phyloP scores from a whole-genome alignment of 495 filamentous ascomycete species.

The Penicillium desertorum region DNA sequence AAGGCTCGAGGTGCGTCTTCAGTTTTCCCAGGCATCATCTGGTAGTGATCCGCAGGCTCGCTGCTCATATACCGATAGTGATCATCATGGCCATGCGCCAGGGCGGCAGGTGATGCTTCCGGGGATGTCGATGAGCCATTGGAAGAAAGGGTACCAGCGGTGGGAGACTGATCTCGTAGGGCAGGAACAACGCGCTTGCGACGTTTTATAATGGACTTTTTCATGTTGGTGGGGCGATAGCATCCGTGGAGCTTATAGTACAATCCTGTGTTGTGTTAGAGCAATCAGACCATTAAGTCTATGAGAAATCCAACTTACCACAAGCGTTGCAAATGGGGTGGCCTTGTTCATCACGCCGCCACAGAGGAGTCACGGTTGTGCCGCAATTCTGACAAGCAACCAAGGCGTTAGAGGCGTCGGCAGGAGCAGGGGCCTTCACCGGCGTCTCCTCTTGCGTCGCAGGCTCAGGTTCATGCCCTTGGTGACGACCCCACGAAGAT shows the following conservation, averaged over 20 bases:
- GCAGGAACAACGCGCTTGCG: constrained; percentile 94
- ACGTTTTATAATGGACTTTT: constrained; percentile 93
- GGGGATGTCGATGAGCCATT: constrained; percentile 46
- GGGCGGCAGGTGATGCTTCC: constrained; percentile 45
- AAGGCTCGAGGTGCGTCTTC: constrained; percentile 33
- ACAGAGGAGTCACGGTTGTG: constrained; percentile 94
- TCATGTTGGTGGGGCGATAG: constrained; percentile 93
- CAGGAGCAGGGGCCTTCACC: constrained; percentile 21
- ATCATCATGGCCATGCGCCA: constrained; percentile 59
- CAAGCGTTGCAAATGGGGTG: constrained; percentile 99
- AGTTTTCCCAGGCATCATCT: constrained; percentile 22
- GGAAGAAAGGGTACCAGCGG: constrained; percentile 45
- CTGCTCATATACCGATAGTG: constrained; percentile 50
- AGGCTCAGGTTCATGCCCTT: constrained; percentile 27
- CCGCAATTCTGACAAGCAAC: constrained; percentile 97
- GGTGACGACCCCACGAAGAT: constrained; percentile 34
- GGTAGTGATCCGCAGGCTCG: constrained; percentile 39
- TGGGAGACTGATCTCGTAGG: constrained; percentile 54
- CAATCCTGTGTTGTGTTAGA: constrained; percentile 60
- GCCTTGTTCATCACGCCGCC: constrained; percentile 90
- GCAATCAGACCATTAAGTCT: constrained; percentile 6
- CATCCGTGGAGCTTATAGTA: constrained; percentile 96
- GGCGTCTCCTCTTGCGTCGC: constrained; percentile 24
- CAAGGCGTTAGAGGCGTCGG: constrained; percentile 66
- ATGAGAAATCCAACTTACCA: constrained; percentile 59